Base-by-base conservation (phyloP, 768 basidiomycete species). In the Mycena olivaceomarginata region DNA sequence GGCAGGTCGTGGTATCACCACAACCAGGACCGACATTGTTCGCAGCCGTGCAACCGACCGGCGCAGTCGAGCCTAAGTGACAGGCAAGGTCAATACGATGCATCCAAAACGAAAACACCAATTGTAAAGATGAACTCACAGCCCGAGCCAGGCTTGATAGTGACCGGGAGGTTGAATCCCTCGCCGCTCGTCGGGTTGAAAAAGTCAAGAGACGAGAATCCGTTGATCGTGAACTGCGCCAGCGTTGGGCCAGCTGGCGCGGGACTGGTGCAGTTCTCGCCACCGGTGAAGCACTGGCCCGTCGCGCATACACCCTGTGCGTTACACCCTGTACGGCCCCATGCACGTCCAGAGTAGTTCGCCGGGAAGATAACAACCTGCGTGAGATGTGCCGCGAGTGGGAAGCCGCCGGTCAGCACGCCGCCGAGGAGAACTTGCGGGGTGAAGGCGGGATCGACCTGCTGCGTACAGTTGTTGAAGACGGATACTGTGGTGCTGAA, bases 231-330 rank as follows among this genome's bases (percentile, higher is more conserved):
- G 60, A 70, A 70, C 60, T 70, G 69, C 25, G 69, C 69, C 16
- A 70, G 69, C 43, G 69, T 70, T 45, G 69, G 69, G 59, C 69
- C 69, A 25, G 69, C 69, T 18, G 69, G 69, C 20, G 69, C 69
- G 59, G 69, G 69, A 62, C 69, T 70, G 43, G 69, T 70, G 69
- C 69, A 70, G 57, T 70, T 70, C 69, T 70, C 69, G 59, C 69
- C 69, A 25, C 69, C 69, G 25, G 69, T 70, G 57, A 70, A 70
- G 69, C 69, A 70, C 45, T 70, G 69, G 69, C 69, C 69, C 45
- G 69, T 70, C 59, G 69, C 31, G 59, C 69, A 70, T 62, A 70
- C 59, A n/a, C 69, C 69, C 59, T 62, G 69, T 31, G 69, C 57
- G 69, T 70, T 39, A 59, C 69, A 70, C 22, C 69, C 69, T 39